A percentile compares a stretch with the other conserved stretches of the same genome.
phyloP scores from a whole-genome alignment of 2,329 filamentous ascomycete species.

The Phialocephala sp. region DNA sequence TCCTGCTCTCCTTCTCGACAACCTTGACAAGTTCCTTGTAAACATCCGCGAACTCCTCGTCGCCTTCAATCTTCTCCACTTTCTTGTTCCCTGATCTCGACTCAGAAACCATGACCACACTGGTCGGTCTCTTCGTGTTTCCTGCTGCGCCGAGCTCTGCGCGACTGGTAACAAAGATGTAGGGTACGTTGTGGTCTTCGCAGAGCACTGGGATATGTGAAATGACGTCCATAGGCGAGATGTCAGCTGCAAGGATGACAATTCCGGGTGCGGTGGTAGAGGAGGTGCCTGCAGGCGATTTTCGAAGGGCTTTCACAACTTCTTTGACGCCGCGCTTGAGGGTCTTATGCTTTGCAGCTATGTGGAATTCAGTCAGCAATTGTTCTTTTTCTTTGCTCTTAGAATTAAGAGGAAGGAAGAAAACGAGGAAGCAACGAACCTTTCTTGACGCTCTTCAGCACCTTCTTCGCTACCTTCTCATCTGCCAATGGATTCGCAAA shows the following conservation, averaged over 20 bases:
- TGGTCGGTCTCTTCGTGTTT: conserved; percentile 94
- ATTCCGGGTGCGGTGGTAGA: conserved; percentile 71
- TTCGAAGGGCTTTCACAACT: conserved; percentile 97
- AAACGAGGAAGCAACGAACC: conserved; percentile 44
- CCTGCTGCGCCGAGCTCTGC: conserved; percentile 93
- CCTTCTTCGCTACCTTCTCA: conserved; percentile 73
- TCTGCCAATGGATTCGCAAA: conserved; percentile 83
- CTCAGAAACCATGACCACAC: conserved; percentile 87
- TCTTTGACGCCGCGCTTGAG: conserved; percentile 99
- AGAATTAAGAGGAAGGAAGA: background rate
- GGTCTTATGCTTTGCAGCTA: conserved; percentile 93
- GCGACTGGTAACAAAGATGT: conserved; percentile 91
- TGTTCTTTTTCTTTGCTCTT: conserved; percentile 10
- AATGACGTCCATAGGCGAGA: conserved; percentile 98
- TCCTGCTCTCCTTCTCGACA: conserved; percentile 67
- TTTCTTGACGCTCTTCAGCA: conserved; percentile 69
- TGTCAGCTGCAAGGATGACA: conserved; percentile 94
- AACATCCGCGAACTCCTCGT: conserved; percentile 65
- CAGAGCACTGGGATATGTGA: conserved; percentile 96
- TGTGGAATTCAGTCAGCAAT: conserved; percentile 27
- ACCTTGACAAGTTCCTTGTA: conserved; percentile 71
- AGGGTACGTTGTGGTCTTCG: conserved; percentile 97
- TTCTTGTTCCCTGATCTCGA: conserved; percentile 50
- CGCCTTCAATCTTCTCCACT: conserved; percentile 51
- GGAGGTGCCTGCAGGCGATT: conserved; percentile 75